Evolutionary conservation across 371 early-diverging fungal species (phyloP), one percentile per base, ranked within the genome.

Genomic region (Smittium mucronatum): DNA sequence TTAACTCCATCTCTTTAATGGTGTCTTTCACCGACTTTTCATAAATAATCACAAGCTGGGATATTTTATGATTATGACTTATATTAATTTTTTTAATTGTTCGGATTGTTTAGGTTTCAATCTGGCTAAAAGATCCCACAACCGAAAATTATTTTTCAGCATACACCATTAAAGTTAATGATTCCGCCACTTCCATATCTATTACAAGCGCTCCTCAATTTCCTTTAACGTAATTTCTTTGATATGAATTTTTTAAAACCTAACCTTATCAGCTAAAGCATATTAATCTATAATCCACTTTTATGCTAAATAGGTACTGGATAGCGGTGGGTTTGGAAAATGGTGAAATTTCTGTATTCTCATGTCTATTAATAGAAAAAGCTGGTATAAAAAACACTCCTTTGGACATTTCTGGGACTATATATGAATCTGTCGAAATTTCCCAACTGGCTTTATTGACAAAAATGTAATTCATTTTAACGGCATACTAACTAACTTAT

Each of bases 301-400:
- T 25, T 5, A 65, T n/a, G n/a, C n/a, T 11, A n/a, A 5, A 33
- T 34, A 25, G 25, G n/a, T 65, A 65, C 34, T 65, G 65, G 65
- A 65, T 65, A n/a, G 65, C 65, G 5, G 65, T 65, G 26, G 65
- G 65, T 33, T 34, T 65, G n/a, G 65, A 65, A 36, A 34, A 32
- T 65, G 65, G 65, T 33, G n/a, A 34, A 33, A 65, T 65, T 11
- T 5, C n/a, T 61, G 16, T 61, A 5, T 28, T 15, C n/a, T 30
- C 63, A 11, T 61, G 30, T 32, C 16, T 16, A n/a, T 61, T 61
- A n/a, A n/a, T 15, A n/a, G 17, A 57, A n/a, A 17, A 17, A 17
- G 57, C 17, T 17, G 17, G n/a, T 57, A 17, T 57, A 17, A 17
- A 17, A n/a, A n/a, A n/a, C n/a, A n/a, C n/a, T n/a, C n/a, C n/a